Evolutionary conservation across 352 stramenopile species (phyloP).

Genomic region (Paralagenidium karlingii): DNA sequence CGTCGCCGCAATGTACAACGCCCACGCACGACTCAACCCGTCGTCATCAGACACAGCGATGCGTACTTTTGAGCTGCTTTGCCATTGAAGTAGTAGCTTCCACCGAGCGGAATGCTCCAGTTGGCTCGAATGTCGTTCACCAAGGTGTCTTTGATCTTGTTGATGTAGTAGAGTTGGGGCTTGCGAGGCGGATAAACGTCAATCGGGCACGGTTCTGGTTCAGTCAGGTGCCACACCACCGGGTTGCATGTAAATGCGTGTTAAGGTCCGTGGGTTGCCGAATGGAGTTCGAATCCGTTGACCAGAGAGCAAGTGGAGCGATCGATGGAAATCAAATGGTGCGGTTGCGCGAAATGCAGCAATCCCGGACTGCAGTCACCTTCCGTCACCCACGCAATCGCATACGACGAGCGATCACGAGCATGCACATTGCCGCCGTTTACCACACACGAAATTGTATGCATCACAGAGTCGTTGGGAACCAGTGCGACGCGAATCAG

Average conservation of each 20-base stretch:
- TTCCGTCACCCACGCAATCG: constrained; percentile 40
- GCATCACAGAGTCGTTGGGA: constrained; percentile 19
- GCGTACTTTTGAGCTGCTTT: constrained; percentile 65
- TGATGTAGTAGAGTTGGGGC: constrained; percentile 15
- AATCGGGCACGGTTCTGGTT: constrained; percentile 44
- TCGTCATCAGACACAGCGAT: constrained; percentile 61
- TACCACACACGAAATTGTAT: too few relatives aligned
- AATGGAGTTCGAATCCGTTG: constrained; percentile 20
- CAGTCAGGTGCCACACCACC: constrained; percentile 24
- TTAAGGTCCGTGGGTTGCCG: constrained; percentile 38
- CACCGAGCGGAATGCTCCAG: constrained; percentile 29
- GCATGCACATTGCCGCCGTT: constrained; percentile 23
- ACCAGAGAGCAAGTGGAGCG: constrained; percentile 20
- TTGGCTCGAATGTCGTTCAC: constrained; percentile 29
- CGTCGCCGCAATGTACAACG: constrained; percentile 26
- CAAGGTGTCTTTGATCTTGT: constrained; percentile 26
- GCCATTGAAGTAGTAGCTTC: constrained; percentile 66
- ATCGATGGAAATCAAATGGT: constrained; percentile 39
- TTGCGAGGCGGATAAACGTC: constrained; percentile 18
- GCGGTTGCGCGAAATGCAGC: constrained; percentile 43
- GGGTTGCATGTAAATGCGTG: constrained; percentile 38
- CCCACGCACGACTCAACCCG: constrained; percentile 64
- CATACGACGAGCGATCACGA: constrained; percentile 24
- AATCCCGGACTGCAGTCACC: constrained; percentile 41
- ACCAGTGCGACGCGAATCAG: constrained; percentile 31